Evolutionary conservation across 208 protist genomes (phyloP), one percentile per base, ranked within the genome.

Genomic region (Leishmania tropica): DNA sequence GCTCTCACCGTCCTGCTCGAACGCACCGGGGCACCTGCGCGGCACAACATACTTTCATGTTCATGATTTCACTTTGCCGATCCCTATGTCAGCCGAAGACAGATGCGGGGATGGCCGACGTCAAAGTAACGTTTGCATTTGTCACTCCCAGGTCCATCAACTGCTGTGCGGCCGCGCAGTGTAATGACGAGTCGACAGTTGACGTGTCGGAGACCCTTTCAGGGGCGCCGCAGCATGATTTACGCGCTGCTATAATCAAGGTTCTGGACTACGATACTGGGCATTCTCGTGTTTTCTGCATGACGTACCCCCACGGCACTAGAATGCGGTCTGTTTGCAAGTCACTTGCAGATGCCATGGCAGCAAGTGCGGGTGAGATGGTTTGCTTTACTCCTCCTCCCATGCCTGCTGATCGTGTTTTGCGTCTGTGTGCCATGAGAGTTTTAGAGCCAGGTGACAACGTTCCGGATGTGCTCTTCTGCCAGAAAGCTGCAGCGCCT

Each of bases 391-490:
- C 86, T 51, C 79, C 82, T 13, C 42, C 88, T 72, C n/a, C 65
- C 6, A 68, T 48, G 31, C 82, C 75, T 40, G n/a, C 78, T 15
- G 75, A 75, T 28, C 60, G 83, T n/a, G 17, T n/a, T 3, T 31
- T 65, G 24, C 40, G 31, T 60, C 42, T 78, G 15, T n/a, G 17
- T 40, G 76, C 88, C 0, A 81, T 87, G 60, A 78, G 54, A 8
- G 78, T 92, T 31, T 80, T 94, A 42, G 67, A 48, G 40, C 37
- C 73, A 19, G 51, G 53, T 19, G 87, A 88, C 64, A n/a, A 77
- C 31, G 77, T 93, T 37, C 89, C 91, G 21, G 37, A 76, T 47
- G 10, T 88, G 40, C 2, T 93, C 10, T 89, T 92, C 71, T 92
- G 85, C 78, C 91, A 95, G 75, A 68, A 72, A 62, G 35, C 73